A percentile compares a stretch with the other conserved stretches of the same genome.
phyloP scores from a whole-genome alignment of 176 grass and related monocot genomes.

The Thalia dealbata region DNA sequence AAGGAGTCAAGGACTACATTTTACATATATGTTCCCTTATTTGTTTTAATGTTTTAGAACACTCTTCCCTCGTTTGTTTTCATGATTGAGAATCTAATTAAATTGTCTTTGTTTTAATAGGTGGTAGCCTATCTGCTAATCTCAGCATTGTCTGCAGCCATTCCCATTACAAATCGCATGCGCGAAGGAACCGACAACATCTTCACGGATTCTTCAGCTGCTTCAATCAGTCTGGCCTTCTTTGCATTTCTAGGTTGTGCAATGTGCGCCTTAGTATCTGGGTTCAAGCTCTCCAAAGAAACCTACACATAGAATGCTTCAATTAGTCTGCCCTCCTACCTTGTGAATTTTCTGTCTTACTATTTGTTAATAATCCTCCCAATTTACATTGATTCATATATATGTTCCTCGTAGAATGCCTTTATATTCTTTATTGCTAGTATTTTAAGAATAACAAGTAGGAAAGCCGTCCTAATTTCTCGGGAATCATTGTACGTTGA shows the following conservation, averaged over 20 bases:
- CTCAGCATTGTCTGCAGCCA: slow-evolving; percentile 62
- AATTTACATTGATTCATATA: too few species aligned
- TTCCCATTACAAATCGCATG: slow-evolving; percentile 72
- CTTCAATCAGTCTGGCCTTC: slow-evolving; percentile 73
- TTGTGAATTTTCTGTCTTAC: too few species aligned
- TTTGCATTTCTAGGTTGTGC: slow-evolving; percentile 62
- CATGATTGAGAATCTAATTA: neutral
- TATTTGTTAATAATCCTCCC: too few species aligned
- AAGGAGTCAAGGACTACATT: too few species aligned
- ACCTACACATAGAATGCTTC: slow-evolving; percentile 26
- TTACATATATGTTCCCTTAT: neutral
- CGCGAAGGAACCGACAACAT: slow-evolving; percentile 50
- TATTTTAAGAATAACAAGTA: too few species aligned
- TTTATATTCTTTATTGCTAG: too few species aligned
- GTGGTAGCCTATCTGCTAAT: slow-evolving; percentile 68
- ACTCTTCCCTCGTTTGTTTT: neutral
- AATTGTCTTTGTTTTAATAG: slow-evolving; percentile 19
- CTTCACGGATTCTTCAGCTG: slow-evolving; percentile 49
- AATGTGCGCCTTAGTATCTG: slow-evolving; percentile 52
- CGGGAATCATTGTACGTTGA: too few species aligned
- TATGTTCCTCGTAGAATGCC: too few species aligned
- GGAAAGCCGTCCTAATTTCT: too few species aligned
- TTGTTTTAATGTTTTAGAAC: neutral
- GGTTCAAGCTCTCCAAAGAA: slow-evolving; percentile 66
- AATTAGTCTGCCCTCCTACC: too few species aligned